phyloP scores from a whole-genome alignment of 108 stramenopile species.

The Nitzschia sp. region DNA sequence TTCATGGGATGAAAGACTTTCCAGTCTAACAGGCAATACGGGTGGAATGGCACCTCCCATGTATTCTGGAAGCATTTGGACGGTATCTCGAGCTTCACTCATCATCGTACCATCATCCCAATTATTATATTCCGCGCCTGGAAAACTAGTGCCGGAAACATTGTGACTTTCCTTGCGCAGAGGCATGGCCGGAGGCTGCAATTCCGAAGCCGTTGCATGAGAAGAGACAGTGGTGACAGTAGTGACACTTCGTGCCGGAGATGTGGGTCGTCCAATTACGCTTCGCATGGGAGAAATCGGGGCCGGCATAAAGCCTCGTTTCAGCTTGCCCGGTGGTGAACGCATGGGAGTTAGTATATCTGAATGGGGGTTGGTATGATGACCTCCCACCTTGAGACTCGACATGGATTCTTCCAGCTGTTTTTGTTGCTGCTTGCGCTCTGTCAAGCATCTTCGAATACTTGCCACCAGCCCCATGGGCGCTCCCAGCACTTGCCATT shows the following conservation, averaged over 20 bases:
- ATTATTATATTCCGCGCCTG: background rate
- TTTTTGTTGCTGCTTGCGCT: background rate
- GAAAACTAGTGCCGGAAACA: background rate
- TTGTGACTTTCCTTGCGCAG: slow-evolving; percentile 1
- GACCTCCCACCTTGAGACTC: no score
- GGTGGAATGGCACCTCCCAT: slow-evolving; percentile 6
- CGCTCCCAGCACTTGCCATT: slow-evolving; percentile 15
- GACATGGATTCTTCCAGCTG: background rate
- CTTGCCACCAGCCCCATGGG: slow-evolving; percentile 19
- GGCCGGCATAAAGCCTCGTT: background rate
- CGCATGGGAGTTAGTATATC: background rate
- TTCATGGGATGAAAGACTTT: no score
- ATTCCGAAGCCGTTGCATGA: background rate
- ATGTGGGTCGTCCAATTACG: background rate
- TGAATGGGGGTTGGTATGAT: background rate
- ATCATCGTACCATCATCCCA: background rate
- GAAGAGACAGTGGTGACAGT: background rate
- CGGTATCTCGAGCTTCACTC: no score
- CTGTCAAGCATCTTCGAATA: slow-evolving; percentile 5
- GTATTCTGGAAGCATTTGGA: no score
- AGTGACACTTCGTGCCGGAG: background rate
- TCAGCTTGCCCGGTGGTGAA: background rate
- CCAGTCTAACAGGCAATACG: slow-evolving; percentile 12
- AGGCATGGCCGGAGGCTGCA: slow-evolving; percentile 2
- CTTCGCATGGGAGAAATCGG: background rate